Evolutionary conservation across 1,139 yeast species (phyloP), one percentile per base, ranked within the genome.

Genomic region (Diutina ranongensis): DNA sequence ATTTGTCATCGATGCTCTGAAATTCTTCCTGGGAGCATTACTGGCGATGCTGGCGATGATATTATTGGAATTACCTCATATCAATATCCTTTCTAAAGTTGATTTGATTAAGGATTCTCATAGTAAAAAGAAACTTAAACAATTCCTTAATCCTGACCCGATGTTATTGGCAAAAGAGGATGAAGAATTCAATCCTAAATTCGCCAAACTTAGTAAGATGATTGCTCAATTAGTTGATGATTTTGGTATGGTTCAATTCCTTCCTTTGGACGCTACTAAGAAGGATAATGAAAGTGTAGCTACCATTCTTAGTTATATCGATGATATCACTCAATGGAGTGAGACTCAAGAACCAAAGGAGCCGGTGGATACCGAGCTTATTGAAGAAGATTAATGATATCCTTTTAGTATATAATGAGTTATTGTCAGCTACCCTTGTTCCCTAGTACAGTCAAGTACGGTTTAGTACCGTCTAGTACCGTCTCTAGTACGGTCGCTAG

Each of bases 41-140:
- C 80, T 92, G 59, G 99, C 99, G 34, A 94, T 94, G 98, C 82
- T 95, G 27, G 96, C 98, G 1, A 94, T 94, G 99, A 86, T 92
- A 42, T 68, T 92, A 49, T 70, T 92, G 46, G 99, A 92, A 60
- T 72, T 92, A 41, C 99, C 99, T 13, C 99, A 92, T 61, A 81
- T 92, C 50, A 92, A 92, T 59, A 78, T 92, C 35, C 67, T 89
- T 45, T 83, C 94, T 47, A 92, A 92, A 58, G 67, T 85, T 49
- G 99, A 94, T 59, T 71, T 92, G 57, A 78, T 92, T 44, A 84
- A 83, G 55, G 83, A 80, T 55, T 84, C 83, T 36, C 78, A 78
- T 40, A 78, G 83, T 16, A 79, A 76, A 55, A 80, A 84, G 50
- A 86, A 83, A 51, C 64, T 94, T 52, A 89, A 88, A 61, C 77